Evolutionary conservation across 1,284 basidiomycete genomes (phyloP), one percentile per base, ranked within the genome.

Genomic region (Pholiota adiposa): DNA sequence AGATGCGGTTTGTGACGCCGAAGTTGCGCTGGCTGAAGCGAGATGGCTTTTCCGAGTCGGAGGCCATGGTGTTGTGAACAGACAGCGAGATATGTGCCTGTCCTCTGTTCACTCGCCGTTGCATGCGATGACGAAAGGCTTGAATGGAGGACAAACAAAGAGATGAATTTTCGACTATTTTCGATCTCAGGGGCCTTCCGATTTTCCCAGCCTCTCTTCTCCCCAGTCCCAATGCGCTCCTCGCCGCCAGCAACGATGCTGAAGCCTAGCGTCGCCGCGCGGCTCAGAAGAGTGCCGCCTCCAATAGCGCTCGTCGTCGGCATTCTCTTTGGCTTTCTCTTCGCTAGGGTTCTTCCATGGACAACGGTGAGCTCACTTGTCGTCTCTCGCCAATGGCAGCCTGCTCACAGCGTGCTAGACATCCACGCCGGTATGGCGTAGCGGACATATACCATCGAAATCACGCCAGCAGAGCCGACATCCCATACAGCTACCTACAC

Each of bases 1-100:
- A 92, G 74, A 93, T 88, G 60, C 90, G 84, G 71, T 85, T 85
- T 4, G 84, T 84, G 64, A 89, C 79, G 61, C 85, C 86, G 61
- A 89, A 73, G 46, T 72, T 82, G 65, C 84, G 85, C 66, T 83
- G 83, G 69, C 75, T 78, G 65, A 86, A 77, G 58, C 82, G 79
- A 2, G 82, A 81, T 4, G 70, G 64, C 69, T 84, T 85, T 65
- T 87, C 80, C 59, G 74, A 68, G 64, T 80, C 77, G 50, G 76
- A 74, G 63, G 76, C 78, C 79, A 84, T 83, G 40, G 19, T 41
- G 71, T 73, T 56, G 74, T 70, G 67, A 19, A 73, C 67, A 31
- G 85, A 82, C 50, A 79, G 76, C 34, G 83, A 78, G 61, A 88
- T 87, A 71, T 80, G 82, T 56, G 84, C 83, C 62, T 79, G 75